A percentile compares a stretch with the other conserved stretches of the same genome.
These are phyloP conservation scores for Fusarium sp. DNA, from an alignment of 2,329 filamentous ascomycete genomes.

Conservation along the genomic window DNA sequence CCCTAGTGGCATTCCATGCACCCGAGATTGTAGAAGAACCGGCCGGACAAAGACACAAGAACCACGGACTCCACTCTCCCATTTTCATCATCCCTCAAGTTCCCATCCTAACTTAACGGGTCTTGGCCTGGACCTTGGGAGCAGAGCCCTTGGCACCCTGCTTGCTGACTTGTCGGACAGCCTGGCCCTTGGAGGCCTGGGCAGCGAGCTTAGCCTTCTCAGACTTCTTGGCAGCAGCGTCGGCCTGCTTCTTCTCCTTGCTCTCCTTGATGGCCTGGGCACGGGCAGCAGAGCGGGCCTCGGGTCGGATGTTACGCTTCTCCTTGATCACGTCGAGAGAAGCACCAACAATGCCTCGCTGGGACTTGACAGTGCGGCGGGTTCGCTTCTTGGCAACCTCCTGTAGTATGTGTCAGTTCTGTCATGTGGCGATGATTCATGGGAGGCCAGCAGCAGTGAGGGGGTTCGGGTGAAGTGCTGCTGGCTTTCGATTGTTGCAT, in stretches of 20 bases:
- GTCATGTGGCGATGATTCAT: constrained; percentile 11
- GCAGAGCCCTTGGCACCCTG: constrained; percentile 93
- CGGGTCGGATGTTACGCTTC: constrained; percentile 92
- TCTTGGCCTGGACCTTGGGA: constrained; percentile 85
- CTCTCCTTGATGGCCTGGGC: constrained; percentile 91
- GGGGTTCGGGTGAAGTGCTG: neutral
- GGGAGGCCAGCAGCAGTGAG: neutral
- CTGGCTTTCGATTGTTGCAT: constrained; percentile 57
- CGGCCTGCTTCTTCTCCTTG: constrained; percentile 97
- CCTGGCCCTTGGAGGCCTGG: constrained; percentile 79
- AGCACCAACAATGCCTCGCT: constrained; percentile 98
- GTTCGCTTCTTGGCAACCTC: constrained; percentile 99
- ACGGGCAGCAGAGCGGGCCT: constrained; percentile 93
- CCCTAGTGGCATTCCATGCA: constrained; percentile 57
- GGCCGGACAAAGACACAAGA: constrained; percentile 58
- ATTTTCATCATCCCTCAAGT: constrained; percentile 42
- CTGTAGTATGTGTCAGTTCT: constrained; percentile 69
- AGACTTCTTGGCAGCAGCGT: constrained; percentile 94
- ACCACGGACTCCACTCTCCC: constrained; percentile 55
- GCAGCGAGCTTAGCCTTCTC: constrained; percentile 97
- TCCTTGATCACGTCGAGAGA: constrained; percentile 99
- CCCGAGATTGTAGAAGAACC: constrained; percentile 57
- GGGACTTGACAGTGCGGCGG: constrained; percentile 96
- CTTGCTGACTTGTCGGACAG: constrained; percentile 89
- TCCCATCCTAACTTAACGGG: constrained; percentile 68